Evolutionary conservation across 257 asterid species (phyloP), one percentile per base, ranked within the genome.

Genomic region (Lithospermum erythrorhizon): DNA sequence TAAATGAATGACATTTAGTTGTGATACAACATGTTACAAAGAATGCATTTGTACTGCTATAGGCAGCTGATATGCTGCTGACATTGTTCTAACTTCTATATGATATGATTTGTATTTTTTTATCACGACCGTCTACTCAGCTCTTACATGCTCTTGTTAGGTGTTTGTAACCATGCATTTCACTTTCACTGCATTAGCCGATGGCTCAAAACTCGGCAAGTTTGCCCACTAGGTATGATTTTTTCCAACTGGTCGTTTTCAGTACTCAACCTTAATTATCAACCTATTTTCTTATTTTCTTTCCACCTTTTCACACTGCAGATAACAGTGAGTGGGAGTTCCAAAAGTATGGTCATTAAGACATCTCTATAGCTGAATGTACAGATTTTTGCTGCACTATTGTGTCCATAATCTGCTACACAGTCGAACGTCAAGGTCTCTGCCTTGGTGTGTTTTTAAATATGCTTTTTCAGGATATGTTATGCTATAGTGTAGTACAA

Each of bases 311-410:
- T 10, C 65, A 8, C 21, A 18, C 20, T 55, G 16, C 97, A 91
- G 98, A 91, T 73, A 89, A 88, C 83, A 91, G 95, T 30, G 98
- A 91, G 71, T 91, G 97, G 98, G 98, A 91, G 82, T 88, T 91
- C 78, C 95, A 88, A 82, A 91, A 88, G 76, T 91, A 91, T 11
- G 98, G 97, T 51, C 98, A 91, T 76, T 91, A 83, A n/a, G 76
- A 71, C 56, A 64, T 60, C 25, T 58, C 22, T 27, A 59, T 57
- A 61, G 57, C 3, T 35, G 47, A 37, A 22, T 55, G 20, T 1
- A 19, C 48, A 47, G 55, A 47, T 9, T 35, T 49, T 18, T 51
- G 48, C 61, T 16, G 20, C 15, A 11, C 54, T 30, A 27, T 9
- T 0, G 25, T 27, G 17, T 8, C 45, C 45, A 35, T 11, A 27